A percentile compares a stretch with the other conserved stretches of the same genome.
Conservation (phyloP, 345 rosid genomes). For the Xanthoceras sorbifolium region DNA sequence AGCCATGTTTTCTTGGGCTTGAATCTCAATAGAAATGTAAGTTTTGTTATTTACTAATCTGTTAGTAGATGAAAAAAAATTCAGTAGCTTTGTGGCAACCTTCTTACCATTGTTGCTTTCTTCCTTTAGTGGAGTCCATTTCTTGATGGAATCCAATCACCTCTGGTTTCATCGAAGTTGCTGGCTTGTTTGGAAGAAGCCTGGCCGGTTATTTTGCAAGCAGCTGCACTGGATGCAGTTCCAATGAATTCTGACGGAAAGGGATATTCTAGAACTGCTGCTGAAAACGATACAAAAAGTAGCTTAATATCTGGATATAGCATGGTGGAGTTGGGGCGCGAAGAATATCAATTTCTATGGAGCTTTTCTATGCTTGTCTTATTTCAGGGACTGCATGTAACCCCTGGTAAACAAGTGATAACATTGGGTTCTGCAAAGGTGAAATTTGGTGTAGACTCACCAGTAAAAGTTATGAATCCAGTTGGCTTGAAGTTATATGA, state of each 20-base stretch:
- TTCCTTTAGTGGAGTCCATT: constrained; percentile 64
- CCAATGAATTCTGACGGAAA: constrained; percentile 48
- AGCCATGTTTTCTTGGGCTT: constrained; percentile 65
- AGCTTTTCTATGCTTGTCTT: constrained; percentile 76
- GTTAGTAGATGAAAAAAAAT: constrained; percentile 8
- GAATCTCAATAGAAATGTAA: constrained; percentile 70
- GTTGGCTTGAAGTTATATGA: constrained; percentile 66
- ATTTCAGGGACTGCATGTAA: constrained; percentile 65
- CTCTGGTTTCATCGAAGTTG: constrained; percentile 63
- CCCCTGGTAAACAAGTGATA: constrained; percentile 41
- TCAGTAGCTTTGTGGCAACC: constrained; percentile 11
- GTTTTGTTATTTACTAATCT: constrained; percentile 24
- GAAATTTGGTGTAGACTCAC: constrained; percentile 44
- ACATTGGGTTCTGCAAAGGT: constrained; percentile 49
- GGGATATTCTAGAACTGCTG: constrained; percentile 27
- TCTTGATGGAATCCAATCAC: constrained; percentile 79
- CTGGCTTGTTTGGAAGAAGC: constrained; percentile 82
- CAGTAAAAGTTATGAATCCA: constrained; percentile 46
- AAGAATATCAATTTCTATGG: constrained; percentile 87
- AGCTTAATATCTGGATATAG: constrained; percentile 70
- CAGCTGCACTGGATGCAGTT: constrained; percentile 88
- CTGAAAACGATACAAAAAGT: constrained; percentile 40
- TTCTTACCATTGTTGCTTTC: constrained; percentile 22
- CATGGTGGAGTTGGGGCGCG: constrained; percentile 79
- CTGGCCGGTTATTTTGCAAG: constrained; percentile 96